These are phyloP conservation scores for Platanthera zijinensis DNA, from an alignment of 106 monocot species.

Conservation along the genomic window DNA sequence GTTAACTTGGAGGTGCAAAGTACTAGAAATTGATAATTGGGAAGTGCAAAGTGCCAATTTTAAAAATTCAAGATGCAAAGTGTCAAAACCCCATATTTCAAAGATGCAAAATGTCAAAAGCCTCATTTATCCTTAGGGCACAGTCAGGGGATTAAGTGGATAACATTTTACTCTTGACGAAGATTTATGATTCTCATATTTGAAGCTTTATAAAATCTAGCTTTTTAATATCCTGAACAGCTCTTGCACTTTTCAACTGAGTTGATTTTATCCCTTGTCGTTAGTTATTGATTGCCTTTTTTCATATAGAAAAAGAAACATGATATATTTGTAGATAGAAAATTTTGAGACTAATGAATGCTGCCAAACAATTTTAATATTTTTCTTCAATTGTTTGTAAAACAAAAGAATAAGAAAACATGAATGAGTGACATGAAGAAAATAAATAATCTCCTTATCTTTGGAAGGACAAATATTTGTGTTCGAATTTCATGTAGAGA, in stretches of 20 bases:
- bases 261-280: not conserved
- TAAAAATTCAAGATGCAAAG: too few species aligned
- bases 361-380: not conserved
- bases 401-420: not conserved
- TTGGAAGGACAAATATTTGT: too few species aligned
- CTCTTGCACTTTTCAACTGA: not conserved
- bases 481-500: too few species aligned
- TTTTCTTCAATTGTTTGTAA: not conserved
- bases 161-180: not conserved
- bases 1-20: too few species aligned
- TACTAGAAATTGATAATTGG: too few species aligned
- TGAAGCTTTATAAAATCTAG: not conserved
- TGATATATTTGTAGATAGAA: not conserved
- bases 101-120: too few species aligned
- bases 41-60: too few species aligned
- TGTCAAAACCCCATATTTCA: too few species aligned
- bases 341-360: not conserved
- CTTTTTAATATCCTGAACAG: not conserved
- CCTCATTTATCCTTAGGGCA: too few species aligned
- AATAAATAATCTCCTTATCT: too few species aligned
- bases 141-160: too few species aligned
- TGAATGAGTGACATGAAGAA: too few species aligned
- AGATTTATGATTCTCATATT: not conserved
- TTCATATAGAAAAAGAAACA: not conserved
- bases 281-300: not conserved